phyloP scores from a whole-genome alignment of 768 basidiomycete species.

The Cystofilobasidium ferigula region DNA sequence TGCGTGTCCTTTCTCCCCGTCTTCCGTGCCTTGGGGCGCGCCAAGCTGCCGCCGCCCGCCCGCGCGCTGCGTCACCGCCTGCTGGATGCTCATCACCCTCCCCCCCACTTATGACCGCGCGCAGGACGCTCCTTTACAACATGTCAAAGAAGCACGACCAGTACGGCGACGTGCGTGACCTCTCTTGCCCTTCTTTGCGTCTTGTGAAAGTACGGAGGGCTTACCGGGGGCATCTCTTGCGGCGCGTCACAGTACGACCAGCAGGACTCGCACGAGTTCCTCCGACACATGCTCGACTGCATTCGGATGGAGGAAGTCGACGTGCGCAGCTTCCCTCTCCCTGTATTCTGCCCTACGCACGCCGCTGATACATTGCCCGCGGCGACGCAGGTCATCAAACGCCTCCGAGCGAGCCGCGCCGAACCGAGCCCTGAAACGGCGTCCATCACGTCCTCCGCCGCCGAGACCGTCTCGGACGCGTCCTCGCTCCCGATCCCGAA shows the following conservation, averaged over 20 bases:
- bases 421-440: background rate
- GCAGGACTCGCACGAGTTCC: slow-evolving; percentile 90
- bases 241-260: slow-evolving; percentile 53
- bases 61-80: no score
- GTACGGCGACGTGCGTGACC: slow-evolving; percentile 54
- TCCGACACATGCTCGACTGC: slow-evolving; percentile 76
- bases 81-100: no score
- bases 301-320: slow-evolving; percentile 93
- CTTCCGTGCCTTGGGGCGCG: slow-evolving; percentile 19
- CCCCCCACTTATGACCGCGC: no score
- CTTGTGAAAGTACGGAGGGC: no score
- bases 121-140: slow-evolving; percentile 46
- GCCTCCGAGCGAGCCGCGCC: slow-evolving; percentile 33
- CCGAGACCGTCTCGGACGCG: background rate
- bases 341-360: background rate
- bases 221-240: background rate
- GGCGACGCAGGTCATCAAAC: slow-evolving; percentile 59
- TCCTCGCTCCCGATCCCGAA: background rate
- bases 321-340: slow-evolving; percentile 42
- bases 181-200: no score
- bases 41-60: slow-evolving; percentile 10
- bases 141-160: slow-evolving; percentile 83
- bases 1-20: no score
- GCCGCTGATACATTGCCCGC: no score
- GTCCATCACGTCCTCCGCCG: background rate